A percentile compares a stretch with the other conserved stretches of the same genome.
phyloP scores from a whole-genome alignment of 2,329 filamentous ascomycete genomes.

The Diaporthe sp. region DNA sequence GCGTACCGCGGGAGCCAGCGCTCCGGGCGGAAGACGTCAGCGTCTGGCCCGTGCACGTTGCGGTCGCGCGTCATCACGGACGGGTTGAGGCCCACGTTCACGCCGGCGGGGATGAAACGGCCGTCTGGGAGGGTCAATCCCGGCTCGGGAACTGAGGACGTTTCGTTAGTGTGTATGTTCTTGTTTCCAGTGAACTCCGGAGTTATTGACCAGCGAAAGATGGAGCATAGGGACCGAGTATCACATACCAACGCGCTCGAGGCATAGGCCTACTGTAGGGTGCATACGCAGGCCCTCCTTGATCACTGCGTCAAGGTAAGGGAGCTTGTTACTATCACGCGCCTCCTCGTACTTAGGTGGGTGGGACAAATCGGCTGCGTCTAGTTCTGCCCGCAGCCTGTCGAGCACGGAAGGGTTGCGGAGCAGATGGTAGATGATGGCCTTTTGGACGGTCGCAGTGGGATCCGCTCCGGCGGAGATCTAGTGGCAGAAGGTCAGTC shows the following conservation, averaged over 20 bases:
- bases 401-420: background rate
- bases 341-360: slow-evolving; percentile 20
- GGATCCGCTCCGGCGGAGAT: background rate
- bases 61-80: slow-evolving; percentile 26
- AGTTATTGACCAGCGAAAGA: no score
- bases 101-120: slow-evolving; percentile 21
- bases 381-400: slow-evolving; percentile 12
- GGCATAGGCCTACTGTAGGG: slow-evolving; percentile 48
- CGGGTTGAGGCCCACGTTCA: slow-evolving; percentile 23
- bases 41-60: slow-evolving; percentile 15
- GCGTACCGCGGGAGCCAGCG: slow-evolving; percentile 11
- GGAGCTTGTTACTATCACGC: slow-evolving; percentile 40
- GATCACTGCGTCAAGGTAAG: slow-evolving; percentile 54
- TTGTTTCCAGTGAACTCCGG: no score
- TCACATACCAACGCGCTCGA: slow-evolving; percentile 39
- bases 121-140: slow-evolving; percentile 17
- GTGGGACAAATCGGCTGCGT: slow-evolving; percentile 8
- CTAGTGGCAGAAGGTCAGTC: background rate
- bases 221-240: background rate
- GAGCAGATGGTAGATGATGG: background rate
- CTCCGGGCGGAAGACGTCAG: slow-evolving; percentile 26
- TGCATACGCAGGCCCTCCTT: slow-evolving; percentile 55
- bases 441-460: background rate
- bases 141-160: background rate
- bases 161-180: background rate